Percentiles rank a stretch among this genome's conserved stretches.
Evolutionary conservation across 2,329 filamentous ascomycete genomes (phyloP).

Genomic region (Graphilbum sp.): DNA sequence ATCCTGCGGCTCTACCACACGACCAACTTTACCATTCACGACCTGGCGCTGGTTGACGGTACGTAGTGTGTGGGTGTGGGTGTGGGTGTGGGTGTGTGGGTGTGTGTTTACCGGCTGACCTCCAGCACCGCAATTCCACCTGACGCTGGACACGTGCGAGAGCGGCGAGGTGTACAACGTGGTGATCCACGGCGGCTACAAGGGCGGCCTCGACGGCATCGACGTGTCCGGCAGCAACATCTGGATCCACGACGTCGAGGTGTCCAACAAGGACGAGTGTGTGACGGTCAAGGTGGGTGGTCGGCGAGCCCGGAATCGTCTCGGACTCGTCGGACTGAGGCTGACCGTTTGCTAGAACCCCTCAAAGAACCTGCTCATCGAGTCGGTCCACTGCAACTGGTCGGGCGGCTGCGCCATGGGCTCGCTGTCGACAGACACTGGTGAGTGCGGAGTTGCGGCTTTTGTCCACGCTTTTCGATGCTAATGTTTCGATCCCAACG

Average conservation of each 20-base stretch:
- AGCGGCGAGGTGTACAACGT: conserved; percentile 38
- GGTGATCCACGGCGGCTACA: conserved; percentile 31
- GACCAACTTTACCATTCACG: conserved; percentile 29
- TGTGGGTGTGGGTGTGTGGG: too few relatives aligned
- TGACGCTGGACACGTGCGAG: conserved; percentile 17
- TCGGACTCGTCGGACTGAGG: too few relatives aligned
- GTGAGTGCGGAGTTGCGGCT: too few relatives aligned
- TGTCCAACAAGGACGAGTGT: conserved; percentile 45
- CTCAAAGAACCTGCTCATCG: conserved; percentile 36
- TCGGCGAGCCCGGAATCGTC: not conserved
- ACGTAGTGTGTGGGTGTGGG: not conserved
- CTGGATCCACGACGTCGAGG: conserved; percentile 42
- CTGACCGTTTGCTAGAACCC: conserved; percentile 18
- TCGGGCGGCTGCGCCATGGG: conserved; percentile 41
- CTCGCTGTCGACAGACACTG: conserved; percentile 29
- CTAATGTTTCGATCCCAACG: not conserved
- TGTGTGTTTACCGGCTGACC: not conserved
- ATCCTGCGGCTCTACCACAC: conserved; percentile 26
- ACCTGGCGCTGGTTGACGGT: conserved; percentile 29
- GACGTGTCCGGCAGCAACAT: conserved; percentile 38
- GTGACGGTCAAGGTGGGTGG: conserved; percentile 7
- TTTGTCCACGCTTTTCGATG: too few relatives aligned
- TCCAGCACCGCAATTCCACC: conserved; percentile 10
- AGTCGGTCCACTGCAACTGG: conserved; percentile 46
- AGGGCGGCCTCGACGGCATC: conserved; percentile 37